Evolutionary conservation across 768 basidiomycete species (phyloP).

Genomic region (Amanita thiersii): DNA sequence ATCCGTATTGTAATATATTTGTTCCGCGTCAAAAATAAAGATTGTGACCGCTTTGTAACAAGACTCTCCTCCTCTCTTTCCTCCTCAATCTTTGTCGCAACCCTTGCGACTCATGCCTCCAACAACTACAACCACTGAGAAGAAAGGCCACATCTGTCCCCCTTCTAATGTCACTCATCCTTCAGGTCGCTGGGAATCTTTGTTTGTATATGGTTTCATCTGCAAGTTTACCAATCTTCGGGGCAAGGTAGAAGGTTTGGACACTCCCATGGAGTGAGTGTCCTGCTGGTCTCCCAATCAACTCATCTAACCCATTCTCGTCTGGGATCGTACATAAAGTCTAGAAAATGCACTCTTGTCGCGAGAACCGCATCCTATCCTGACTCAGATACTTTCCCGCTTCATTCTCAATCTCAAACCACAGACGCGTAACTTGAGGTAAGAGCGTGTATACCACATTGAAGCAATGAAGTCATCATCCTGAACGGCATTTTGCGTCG

Average conservation of each 20-base stretch:
- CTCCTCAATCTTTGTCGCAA: slow-evolving; percentile 25
- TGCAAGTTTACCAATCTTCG: slow-evolving; percentile 73
- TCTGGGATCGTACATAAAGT: slow-evolving; percentile 34
- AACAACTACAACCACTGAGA: slow-evolving; percentile 18
- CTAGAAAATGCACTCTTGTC: slow-evolving; percentile 74
- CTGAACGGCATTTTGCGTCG: slow-evolving; percentile 24
- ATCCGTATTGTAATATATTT: slow-evolving; percentile 43
- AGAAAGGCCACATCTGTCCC: slow-evolving; percentile 43
- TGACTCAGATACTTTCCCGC: slow-evolving; percentile 63
- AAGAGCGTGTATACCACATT: slow-evolving; percentile 29
- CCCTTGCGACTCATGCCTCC: slow-evolving; percentile 29
- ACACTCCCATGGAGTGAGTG: slow-evolving; percentile 79
- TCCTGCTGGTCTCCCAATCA: slow-evolving; percentile 13
- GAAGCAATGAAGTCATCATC: slow-evolving; percentile 15
- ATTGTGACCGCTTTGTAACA: slow-evolving; percentile 26
- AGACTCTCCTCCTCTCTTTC: slow-evolving; percentile 19
- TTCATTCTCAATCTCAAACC: slow-evolving; percentile 81
- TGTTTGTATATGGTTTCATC: slow-evolving; percentile 83
- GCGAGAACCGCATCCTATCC: slow-evolving; percentile 61
- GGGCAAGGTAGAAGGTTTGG: slow-evolving; percentile 69
- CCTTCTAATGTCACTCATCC: slow-evolving; percentile 67
- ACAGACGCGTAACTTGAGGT: slow-evolving; percentile 88
- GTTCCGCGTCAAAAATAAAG: slow-evolving; percentile 32
- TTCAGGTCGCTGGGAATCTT: slow-evolving; percentile 76
- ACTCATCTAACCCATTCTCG: slow-evolving; percentile 18